Conservation (phyloP, 2,329 filamentous ascomycete genomes). For the Trichoderma harzianum region DNA sequence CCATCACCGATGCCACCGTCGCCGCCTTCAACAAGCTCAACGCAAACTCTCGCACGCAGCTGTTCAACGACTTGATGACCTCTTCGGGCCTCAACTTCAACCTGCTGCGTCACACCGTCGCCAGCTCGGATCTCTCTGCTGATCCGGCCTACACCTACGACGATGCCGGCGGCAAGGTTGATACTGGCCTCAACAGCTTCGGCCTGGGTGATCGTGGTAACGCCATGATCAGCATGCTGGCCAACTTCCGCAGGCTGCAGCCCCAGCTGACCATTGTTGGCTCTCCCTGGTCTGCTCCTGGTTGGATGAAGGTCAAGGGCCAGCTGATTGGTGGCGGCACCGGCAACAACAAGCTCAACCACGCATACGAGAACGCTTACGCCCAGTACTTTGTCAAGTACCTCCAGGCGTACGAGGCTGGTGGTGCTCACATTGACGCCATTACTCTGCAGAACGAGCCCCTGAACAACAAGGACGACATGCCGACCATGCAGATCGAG, state of each 20-base stretch:
- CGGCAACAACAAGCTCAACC: constrained; percentile 38
- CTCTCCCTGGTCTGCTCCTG: constrained; percentile 39
- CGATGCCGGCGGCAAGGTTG: constrained; percentile 23
- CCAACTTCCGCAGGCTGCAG: constrained; percentile 35
- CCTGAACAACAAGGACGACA: constrained; percentile 36
- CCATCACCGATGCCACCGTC: constrained; percentile 42
- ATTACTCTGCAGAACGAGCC: constrained; percentile 46
- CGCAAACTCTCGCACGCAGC: constrained; percentile 27
- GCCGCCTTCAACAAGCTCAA: constrained; percentile 36
- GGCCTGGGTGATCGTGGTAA: constrained; percentile 37
- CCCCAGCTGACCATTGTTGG: constrained; percentile 37
- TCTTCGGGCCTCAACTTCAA: constrained; percentile 37
- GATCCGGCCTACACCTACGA: constrained; percentile 41
- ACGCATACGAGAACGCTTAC: constrained; percentile 29
- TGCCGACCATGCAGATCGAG: constrained; percentile 39
- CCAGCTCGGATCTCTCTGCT: constrained; percentile 38
- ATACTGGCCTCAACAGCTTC: constrained; percentile 27
- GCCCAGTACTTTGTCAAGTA: constrained; percentile 43
- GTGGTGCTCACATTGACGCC: constrained; percentile 37
- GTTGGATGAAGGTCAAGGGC: constrained; percentile 41
- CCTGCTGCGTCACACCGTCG: constrained; percentile 41
- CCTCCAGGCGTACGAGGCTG: constrained; percentile 36
- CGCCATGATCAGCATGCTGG: constrained; percentile 38
- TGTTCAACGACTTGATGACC: constrained; percentile 37
- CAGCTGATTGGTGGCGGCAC: constrained; percentile 32